Percentiles rank a stretch among this genome's conserved stretches.
Evolutionary conservation across 192 early-diverging fungal species (phyloP).

Genomic region (Backusella circina): DNA sequence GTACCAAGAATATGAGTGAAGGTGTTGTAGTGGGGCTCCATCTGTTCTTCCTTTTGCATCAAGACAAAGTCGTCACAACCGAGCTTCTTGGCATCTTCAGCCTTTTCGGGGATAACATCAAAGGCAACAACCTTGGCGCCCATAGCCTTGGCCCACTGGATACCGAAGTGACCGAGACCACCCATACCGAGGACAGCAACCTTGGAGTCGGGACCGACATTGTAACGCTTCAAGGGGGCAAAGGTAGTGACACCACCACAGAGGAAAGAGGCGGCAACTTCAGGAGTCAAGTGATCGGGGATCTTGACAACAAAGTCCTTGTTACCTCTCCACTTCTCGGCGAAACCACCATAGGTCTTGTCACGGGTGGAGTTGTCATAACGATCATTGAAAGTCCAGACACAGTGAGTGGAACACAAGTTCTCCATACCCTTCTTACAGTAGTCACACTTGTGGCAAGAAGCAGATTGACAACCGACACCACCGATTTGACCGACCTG

Average conservation of each 20-base stretch:
- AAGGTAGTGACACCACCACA: constrained; percentile 76
- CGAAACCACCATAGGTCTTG: constrained; percentile 37
- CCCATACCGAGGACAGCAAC: constrained; percentile 64
- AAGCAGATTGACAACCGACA: constrained; percentile 62
- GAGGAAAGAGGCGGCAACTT: constrained; percentile 65
- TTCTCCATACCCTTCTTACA: constrained; percentile 40
- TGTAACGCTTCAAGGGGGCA: constrained; percentile 43
- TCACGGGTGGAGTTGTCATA: constrained; percentile 31
- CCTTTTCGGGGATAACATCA: constrained; percentile 50
- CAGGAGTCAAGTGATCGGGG: constrained; percentile 40
- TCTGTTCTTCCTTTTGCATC: background rate
- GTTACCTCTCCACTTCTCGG: constrained; percentile 45
- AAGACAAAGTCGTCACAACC: constrained; percentile 51
- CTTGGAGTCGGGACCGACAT: constrained; percentile 35
- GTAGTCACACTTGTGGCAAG: constrained; percentile 48
- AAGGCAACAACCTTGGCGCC: constrained; percentile 49
- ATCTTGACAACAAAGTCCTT: constrained; percentile 58
- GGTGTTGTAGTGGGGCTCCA: constrained; percentile 1
- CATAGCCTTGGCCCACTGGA: constrained; percentile 56
- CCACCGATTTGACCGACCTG: constrained; percentile 47
- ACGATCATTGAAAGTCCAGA: constrained; percentile 46
- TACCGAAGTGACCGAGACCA: constrained; percentile 58
- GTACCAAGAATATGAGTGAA: constrained; percentile 13
- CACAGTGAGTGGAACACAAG: constrained; percentile 42
- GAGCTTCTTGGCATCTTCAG: constrained; percentile 50